Percentiles rank a stretch among this genome's conserved stretches.
Conservation (phyloP, 208 protist species). For the Acanthamoeba lenticulata region DNA sequence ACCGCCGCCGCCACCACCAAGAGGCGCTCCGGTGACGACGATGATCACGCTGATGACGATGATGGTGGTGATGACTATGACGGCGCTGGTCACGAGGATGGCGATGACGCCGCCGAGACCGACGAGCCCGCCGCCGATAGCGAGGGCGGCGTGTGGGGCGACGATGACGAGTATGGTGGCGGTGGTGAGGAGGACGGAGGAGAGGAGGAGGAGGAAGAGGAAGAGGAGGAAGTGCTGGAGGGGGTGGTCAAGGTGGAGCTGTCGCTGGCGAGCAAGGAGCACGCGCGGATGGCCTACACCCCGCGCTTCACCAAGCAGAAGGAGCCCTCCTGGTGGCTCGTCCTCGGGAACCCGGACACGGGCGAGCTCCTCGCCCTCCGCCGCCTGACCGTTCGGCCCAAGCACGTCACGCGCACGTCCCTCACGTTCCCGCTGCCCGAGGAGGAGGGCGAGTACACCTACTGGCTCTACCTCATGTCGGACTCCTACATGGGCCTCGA, state of each 20-base stretch:
- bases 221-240: neutral
- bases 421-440: conserved; percentile 33
- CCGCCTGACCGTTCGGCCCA: neutral
- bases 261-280: conserved; percentile 27
- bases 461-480: conserved; percentile 58
- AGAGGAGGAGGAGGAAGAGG: neutral
- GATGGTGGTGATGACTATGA: neutral
- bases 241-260: conserved; percentile 58
- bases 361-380: conserved; percentile 62
- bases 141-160: neutral
- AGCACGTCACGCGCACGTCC: neutral
- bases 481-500: conserved; percentile 55
- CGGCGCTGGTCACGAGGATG: neutral
- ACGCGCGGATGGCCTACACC: conserved; percentile 38
- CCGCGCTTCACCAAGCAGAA: conserved; percentile 67
- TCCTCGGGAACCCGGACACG: conserved; percentile 27
- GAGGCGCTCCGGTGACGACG: neutral
- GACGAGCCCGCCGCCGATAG: neutral
- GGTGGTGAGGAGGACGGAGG: conserved; percentile 10
- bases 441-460: neutral
- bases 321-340: conserved; percentile 65
- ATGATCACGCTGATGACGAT: neutral
- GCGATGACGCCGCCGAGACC: neutral
- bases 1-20: neutral
- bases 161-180: neutral